Evolutionary conservation across 441 rosid species (phyloP), one percentile per base, ranked within the genome.

Genomic region (Populus trichocarpa): DNA sequence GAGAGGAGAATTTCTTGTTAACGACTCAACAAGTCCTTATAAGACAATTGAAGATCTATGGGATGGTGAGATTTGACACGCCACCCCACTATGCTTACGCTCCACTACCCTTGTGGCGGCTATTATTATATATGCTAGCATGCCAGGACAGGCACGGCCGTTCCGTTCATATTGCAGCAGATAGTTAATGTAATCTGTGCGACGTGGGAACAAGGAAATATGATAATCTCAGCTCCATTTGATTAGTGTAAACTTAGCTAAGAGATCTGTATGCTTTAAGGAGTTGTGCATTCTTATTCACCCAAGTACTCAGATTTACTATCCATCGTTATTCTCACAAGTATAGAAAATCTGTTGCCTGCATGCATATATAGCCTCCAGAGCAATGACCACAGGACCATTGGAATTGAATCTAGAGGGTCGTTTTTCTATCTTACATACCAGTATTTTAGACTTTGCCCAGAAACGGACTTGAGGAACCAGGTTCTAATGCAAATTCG

Each of bases 1-100:
- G 91, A 95, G 99, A 87, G 98, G 94, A 50, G 96, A 93, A 22
- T 88, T 85, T 70, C 86, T 83, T 67, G 90, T 89, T 72, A 92
- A 92, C 73, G 74, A 87, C 38, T 89, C 95, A 13, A 95, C 88
- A 3, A 95, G 99, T 76, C 96, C 97, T 16, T 93, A 90, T 83
- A 86, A 81, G 84, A 88, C 92, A 11, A 63, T 95, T 64, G 70
- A 88, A 74, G 88, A 92, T 35, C 91, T 92, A 26, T 93, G 98
- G 98, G 99, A 95, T 59, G 79, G 84, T 72, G 99, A 91, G 72
- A 93, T 93, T 66, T 90, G 80, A 88, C n/a, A 1, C 46, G 0
- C 3, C 46, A 11, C 46, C 14, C 46, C 46, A 14, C 57, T 4
- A 25, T 16, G 5, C 10, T 18, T 14, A 33, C 1, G 33, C 6